A percentile compares a stretch with the other conserved stretches of the same genome.
Conservation (phyloP, 2,329 filamentous ascomycete genomes). For the Cadophora luteo-olivacea region DNA sequence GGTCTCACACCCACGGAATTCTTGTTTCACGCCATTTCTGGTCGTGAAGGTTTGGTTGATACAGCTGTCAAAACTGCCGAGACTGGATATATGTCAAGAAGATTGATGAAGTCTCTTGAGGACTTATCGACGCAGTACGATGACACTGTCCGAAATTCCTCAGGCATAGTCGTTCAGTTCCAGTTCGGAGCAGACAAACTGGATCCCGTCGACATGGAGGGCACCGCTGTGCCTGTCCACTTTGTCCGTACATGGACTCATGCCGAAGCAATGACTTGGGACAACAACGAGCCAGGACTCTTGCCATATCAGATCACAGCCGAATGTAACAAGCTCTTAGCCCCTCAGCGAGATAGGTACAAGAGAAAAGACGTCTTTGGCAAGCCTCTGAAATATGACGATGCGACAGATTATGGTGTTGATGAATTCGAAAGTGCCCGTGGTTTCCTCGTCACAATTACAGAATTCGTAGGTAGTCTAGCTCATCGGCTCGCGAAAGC, state of each 20-base stretch:
- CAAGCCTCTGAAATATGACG: conserved; percentile 71
- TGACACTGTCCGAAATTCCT: conserved; percentile 90
- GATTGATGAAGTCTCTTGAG: conserved; percentile 97
- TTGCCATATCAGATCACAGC: conserved; percentile 75
- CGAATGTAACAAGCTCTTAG: conserved; percentile 72
- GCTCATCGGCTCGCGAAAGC: conserved; percentile 65
- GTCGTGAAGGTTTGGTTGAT: conserved; percentile 97
- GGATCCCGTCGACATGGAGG: conserved; percentile 98
- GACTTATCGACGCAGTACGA: conserved; percentile 95
- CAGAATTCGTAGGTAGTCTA: conserved; percentile 71
- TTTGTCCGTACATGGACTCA: conserved; percentile 93
- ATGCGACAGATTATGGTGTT: conserved; percentile 70
- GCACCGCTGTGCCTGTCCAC: conserved; percentile 87
- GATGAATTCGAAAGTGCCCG: conserved; percentile 85
- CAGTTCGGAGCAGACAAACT: conserved; percentile 96
- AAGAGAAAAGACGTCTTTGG: conserved; percentile 66
- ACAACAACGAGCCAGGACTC: conserved; percentile 76
- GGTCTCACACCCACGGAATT: conserved; percentile 92
- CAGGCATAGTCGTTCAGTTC: conserved; percentile 90
- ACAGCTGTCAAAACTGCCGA: conserved; percentile 99
- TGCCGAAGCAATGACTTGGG: conserved; percentile 75
- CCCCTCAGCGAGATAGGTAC: conserved; percentile 70
- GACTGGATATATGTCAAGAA: conserved; percentile 98
- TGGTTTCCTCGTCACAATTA: conserved; percentile 80
- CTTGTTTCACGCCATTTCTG: conserved; percentile 97